Conservation (phyloP, 352 stramenopile species). For the Phytophthora agathidicida region DNA sequence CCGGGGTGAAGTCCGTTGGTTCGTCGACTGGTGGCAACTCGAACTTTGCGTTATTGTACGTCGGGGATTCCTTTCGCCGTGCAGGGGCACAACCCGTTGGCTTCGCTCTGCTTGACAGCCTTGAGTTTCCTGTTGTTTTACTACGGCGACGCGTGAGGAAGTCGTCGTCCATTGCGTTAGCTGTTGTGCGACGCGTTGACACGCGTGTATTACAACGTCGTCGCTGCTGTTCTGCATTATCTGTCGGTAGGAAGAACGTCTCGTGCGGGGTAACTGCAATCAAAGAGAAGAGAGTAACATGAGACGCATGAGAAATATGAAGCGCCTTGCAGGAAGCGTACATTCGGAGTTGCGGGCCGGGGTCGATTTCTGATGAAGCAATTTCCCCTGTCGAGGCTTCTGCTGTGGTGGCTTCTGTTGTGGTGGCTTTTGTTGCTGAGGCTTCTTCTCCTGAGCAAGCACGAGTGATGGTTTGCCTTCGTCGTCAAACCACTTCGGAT, state of each 20-base stretch:
- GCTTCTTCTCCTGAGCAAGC: conserved; percentile 10
- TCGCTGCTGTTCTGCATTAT: conserved; percentile 21
- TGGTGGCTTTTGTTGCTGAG: background rate
- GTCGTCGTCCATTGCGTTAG: conserved; percentile 6
- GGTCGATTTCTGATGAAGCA: conserved; percentile 5
- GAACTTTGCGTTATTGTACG: background rate
- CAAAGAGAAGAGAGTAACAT: background rate
- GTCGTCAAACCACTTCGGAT: conserved; percentile 28
- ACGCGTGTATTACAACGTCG: conserved; percentile 26
- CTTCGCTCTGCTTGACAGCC: conserved; percentile 26
- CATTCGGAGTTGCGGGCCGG: conserved; percentile 21
- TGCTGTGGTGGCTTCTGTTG: background rate
- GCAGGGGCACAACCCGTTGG: conserved; percentile 16
- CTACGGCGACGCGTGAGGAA: conserved; percentile 24
- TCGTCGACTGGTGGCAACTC: conserved; percentile 3
- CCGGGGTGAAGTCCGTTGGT: conserved; percentile 15
- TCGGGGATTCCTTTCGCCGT: conserved; percentile 10
- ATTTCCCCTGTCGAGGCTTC: background rate
- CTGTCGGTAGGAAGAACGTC: conserved; percentile 32
- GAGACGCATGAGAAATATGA: conserved; percentile 5
- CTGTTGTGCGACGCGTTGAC: conserved; percentile 13
- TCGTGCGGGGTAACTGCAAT: conserved; percentile 27
- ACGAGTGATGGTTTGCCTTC: conserved; percentile 18
- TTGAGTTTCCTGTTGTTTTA: conserved; percentile 33
- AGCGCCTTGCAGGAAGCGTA: conserved; percentile 12